Conservation (phyloP, 495 filamentous ascomycete species). For the Lasiosphaeriaceae sp. region DNA sequence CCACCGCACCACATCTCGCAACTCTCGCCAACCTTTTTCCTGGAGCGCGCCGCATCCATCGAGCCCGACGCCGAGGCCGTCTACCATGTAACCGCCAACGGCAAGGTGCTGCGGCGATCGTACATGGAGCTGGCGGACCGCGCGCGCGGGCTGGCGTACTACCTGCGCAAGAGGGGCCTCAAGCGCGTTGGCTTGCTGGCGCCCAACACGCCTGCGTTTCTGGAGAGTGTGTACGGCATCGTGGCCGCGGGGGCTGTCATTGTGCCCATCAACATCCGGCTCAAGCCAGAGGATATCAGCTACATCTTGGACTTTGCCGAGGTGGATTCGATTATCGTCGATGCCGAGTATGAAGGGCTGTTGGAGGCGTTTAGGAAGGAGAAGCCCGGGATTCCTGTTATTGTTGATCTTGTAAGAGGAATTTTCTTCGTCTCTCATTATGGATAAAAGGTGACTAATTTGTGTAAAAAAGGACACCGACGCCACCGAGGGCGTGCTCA, state of each 20-base stretch:
- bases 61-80: slow-evolving; percentile 88
- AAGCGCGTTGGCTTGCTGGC: slow-evolving; percentile 75
- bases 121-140: slow-evolving; percentile 82
- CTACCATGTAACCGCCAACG: slow-evolving; percentile 81
- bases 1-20: slow-evolving; percentile 65
- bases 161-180: slow-evolving; percentile 64
- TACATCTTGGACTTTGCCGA: slow-evolving; percentile 88
- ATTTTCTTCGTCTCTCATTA: no score
- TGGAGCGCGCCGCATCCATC: slow-evolving; percentile 81
- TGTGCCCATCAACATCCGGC: slow-evolving; percentile 82
- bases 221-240: slow-evolving; percentile 87
- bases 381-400: slow-evolving; percentile 59
- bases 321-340: slow-evolving; percentile 84
- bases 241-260: slow-evolving; percentile 75
- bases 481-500: slow-evolving; percentile 65
- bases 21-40: slow-evolving; percentile 84
- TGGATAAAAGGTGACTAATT: no score
- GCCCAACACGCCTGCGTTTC: slow-evolving; percentile 91
- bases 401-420: slow-evolving; percentile 65
- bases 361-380: slow-evolving; percentile 58
- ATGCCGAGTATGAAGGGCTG: slow-evolving; percentile 69
- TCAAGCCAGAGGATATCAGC: slow-evolving; percentile 80
- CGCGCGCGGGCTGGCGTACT: slow-evolving; percentile 82
- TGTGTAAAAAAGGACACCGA: slow-evolving; percentile 62
- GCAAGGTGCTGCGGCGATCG: slow-evolving; percentile 61